A percentile compares a stretch with the other conserved stretches of the same genome.
These are phyloP conservation scores for Aurinia saxatilis DNA, from an alignment of 345 rosid genomes.

Conservation along the genomic window DNA sequence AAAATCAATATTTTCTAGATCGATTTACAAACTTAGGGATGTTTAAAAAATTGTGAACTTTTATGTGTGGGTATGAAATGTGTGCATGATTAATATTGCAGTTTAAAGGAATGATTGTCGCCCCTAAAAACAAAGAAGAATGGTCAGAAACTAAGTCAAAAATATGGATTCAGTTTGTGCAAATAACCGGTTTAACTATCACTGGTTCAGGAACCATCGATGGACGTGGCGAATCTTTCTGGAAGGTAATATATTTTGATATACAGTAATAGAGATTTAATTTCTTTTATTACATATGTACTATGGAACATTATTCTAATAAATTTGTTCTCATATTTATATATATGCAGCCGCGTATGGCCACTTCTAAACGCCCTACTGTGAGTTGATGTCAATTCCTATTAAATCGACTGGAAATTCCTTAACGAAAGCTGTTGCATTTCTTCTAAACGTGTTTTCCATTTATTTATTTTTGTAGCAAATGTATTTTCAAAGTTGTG, in stretches of 20 bases:
- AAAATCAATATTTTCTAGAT: not conserved
- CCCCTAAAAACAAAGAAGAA: not conserved
- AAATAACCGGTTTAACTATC: not conserved
- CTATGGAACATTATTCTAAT: not conserved
- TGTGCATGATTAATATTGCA: not conserved
- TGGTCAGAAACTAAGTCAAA: not conserved
- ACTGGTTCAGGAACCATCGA: slow-evolving; percentile 10
- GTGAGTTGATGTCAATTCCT: not conserved
- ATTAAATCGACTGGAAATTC: not conserved
- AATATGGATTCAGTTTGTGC: not conserved
- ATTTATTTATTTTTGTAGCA: slow-evolving; percentile 19
- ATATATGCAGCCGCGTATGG: not conserved
- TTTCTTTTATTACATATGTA: not conserved
- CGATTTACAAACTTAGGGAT: not conserved
- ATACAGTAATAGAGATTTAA: not conserved
- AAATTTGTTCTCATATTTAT: not conserved
- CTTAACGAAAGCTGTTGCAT: not conserved
- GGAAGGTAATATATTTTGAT: slow-evolving; percentile 6
- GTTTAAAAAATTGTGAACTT: too few relatives aligned
- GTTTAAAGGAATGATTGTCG: slow-evolving; percentile 11
- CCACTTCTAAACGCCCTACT: slow-evolving; percentile 9
- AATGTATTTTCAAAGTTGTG: slow-evolving; percentile 20
- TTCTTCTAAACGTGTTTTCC: not conserved
- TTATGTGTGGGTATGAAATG: not conserved
- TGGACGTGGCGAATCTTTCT: slow-evolving; percentile 24